phyloP scores from a whole-genome alignment of 306 rosid genomes.

The Ziziphus jujuba region DNA sequence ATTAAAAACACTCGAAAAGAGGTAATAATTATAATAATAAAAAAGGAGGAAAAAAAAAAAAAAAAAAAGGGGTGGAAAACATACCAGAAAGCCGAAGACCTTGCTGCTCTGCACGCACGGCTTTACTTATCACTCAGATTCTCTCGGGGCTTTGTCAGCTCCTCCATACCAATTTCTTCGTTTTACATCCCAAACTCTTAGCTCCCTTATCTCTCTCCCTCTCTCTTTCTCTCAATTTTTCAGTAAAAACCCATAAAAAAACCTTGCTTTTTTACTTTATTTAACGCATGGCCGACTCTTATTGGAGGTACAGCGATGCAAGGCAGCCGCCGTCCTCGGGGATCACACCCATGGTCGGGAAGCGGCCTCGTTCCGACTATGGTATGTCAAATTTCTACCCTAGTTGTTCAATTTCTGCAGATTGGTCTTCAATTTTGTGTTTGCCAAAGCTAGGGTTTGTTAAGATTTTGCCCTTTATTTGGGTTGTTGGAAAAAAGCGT shows the following conservation, averaged over 20 bases:
- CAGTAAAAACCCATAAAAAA: neutral
- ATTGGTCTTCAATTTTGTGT: conserved; percentile 27
- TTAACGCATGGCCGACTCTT: conserved; percentile 68
- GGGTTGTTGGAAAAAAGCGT: neutral
- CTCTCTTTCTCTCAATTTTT: neutral
- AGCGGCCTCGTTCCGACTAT: conserved; percentile 82
- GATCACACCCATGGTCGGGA: conserved; percentile 55
- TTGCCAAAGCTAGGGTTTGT: conserved; percentile 29
- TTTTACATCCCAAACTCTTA: too few relatives aligned
- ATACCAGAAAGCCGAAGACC: too few relatives aligned
- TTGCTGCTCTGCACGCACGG: too few relatives aligned
- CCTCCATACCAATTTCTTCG: too few relatives aligned
- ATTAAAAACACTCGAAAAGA: too few relatives aligned
- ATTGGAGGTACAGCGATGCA: conserved; percentile 87
- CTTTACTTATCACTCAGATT: too few relatives aligned
- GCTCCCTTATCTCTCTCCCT: neutral
- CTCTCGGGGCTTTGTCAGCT: too few relatives aligned
- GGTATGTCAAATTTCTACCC: conserved; percentile 40
- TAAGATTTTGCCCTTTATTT: neutral
- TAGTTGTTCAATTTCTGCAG: neutral
- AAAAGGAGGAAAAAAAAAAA: too few relatives aligned
- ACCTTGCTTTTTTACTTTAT: neutral
- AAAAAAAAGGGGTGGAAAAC: too few relatives aligned
- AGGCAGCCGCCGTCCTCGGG: conserved; percentile 56
- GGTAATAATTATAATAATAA: too few relatives aligned